Conservation (phyloP, 805 yeast species). For the Barnettozyma californica region DNA sequence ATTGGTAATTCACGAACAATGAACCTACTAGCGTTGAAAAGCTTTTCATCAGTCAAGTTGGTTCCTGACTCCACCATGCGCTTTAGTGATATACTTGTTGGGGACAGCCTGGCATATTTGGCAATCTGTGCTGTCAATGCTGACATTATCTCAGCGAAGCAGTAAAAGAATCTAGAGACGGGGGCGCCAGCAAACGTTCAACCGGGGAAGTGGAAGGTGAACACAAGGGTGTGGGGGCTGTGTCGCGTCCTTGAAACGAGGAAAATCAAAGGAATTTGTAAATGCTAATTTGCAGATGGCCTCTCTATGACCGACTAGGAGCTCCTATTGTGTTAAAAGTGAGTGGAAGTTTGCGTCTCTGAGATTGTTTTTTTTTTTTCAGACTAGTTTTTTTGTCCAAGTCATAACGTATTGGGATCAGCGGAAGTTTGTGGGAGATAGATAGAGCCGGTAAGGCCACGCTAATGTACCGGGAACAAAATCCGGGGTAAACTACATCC, state of each 20-base stretch:
- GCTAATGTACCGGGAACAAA: not conserved
- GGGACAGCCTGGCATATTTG: slow-evolving; percentile 63
- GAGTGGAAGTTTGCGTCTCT: not conserved
- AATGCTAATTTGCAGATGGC: not conserved
- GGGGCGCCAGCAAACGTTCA: not conserved
- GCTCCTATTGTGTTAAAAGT: not conserved
- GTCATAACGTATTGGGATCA: not conserved
- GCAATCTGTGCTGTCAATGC: slow-evolving; percentile 23
- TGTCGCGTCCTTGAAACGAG: not conserved
- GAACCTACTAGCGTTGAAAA: slow-evolving; percentile 79
- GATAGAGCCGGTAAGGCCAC: not conserved
- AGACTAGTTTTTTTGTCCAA: not conserved
- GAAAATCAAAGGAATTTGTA: not conserved
- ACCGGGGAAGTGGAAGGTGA: not conserved
- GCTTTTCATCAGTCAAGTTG: slow-evolving; percentile 68
- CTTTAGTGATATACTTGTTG: slow-evolving; percentile 76
- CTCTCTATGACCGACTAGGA: not conserved
- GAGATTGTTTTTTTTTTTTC: not conserved
- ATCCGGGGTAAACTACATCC: slow-evolving; percentile 1
- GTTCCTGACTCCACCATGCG: slow-evolving; percentile 93
- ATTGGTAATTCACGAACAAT: slow-evolving; percentile 84
- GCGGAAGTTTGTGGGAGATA: not conserved
- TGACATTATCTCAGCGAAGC: slow-evolving; percentile 2
- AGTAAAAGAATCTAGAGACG: not conserved
- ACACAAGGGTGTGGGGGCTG: not conserved